phyloP scores from a whole-genome alignment of 2,329 filamentous ascomycete genomes.

The Bipolaris bicolor region DNA sequence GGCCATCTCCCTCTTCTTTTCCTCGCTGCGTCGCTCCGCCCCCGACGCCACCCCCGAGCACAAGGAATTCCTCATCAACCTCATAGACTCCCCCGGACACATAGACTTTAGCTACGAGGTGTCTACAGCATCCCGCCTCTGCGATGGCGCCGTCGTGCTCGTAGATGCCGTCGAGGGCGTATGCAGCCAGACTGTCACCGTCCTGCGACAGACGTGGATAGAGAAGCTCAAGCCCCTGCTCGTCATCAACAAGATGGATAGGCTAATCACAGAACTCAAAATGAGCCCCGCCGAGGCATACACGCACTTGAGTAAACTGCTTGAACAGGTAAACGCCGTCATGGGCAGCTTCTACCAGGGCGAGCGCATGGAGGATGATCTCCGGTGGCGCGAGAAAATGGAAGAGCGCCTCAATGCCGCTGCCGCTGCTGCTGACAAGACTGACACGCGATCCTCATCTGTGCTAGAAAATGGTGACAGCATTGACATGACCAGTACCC shows the following conservation, averaged over 20 bases:
- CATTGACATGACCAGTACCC: constrained; percentile 54
- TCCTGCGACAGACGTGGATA: constrained; percentile 91
- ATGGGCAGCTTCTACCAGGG: constrained; percentile 97
- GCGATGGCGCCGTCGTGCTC: constrained; percentile 90
- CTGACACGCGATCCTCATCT: constrained; percentile 56
- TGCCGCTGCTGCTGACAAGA: constrained; percentile 69
- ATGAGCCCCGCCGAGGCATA: constrained; percentile 92
- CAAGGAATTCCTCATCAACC: constrained; percentile 92
- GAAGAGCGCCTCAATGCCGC: constrained; percentile 82
- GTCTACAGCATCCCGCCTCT: constrained; percentile 90
- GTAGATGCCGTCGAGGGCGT: constrained; percentile 98
- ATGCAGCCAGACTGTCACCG: constrained; percentile 97
- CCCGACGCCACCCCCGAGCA: constrained; percentile 72
- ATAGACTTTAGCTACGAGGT: constrained; percentile 99
- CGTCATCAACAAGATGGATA: constrained; percentile 98
- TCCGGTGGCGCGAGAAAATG: constrained; percentile 92
- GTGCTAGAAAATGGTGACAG: constrained; percentile 62
- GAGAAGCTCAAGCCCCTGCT: constrained; percentile 94
- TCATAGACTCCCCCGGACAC: constrained; percentile 97
- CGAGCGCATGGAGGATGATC: constrained; percentile 96
- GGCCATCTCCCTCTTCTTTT: constrained; percentile 95
- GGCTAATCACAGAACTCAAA: constrained; percentile 89
- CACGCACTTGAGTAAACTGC: constrained; percentile 81
- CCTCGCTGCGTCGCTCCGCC: constrained; percentile 76
- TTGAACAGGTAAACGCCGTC: constrained; percentile 97